Base-by-base conservation (phyloP, 371 early-diverging fungal species). In the Mortierella sp. region DNA sequence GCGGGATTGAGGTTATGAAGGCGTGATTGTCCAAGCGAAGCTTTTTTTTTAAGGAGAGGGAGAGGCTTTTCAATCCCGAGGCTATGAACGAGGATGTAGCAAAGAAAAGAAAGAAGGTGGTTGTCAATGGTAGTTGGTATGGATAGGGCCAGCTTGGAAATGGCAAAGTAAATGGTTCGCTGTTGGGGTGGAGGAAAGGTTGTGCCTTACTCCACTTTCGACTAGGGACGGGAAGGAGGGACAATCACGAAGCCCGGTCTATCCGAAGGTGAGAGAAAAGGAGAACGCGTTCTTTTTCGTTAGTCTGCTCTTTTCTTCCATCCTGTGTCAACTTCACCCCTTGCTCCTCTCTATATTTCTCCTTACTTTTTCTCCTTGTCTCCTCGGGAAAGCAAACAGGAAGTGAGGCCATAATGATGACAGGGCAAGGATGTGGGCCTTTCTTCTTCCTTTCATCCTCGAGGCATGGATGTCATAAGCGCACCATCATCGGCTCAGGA, bases 341-440 rank as follows among this genome's bases (percentile, higher is more conserved):
- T 34, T 37, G 8, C 37, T 64, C n/a, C 24, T 50, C 50, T 46
- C 46, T 10, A 1, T 14, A 31, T 14, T 5, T 31, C 61, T 61
- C 61, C 61, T 34, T 37, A 19, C 21, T 24, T 54, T 9, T 6
- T 6, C 54, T 21, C 40, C 19, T 34, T 61, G 34, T 28, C 31
- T 61, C 19, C 19, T 61, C 61, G 61, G 16, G 31, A 61, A 31
- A 24, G 21, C n/a, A 54, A 9, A 34, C 24, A 64, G 67, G 67
- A 64, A 24, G 67, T 64, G 67, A 37, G 5, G 67, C 19, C 13
- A 37, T 64, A 21, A 64, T 64, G 64, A 64, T 64, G 64, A 40
- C 67, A 64, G 37, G 40, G 67, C 67, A 64, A 64, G 40, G 40
- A 10, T 50, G 13, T 14, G 50, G 9, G 40, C 10, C 16, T 21